phyloP scores from a whole-genome alignment of 441 rosid species.

The Codiaeum variegatum region DNA sequence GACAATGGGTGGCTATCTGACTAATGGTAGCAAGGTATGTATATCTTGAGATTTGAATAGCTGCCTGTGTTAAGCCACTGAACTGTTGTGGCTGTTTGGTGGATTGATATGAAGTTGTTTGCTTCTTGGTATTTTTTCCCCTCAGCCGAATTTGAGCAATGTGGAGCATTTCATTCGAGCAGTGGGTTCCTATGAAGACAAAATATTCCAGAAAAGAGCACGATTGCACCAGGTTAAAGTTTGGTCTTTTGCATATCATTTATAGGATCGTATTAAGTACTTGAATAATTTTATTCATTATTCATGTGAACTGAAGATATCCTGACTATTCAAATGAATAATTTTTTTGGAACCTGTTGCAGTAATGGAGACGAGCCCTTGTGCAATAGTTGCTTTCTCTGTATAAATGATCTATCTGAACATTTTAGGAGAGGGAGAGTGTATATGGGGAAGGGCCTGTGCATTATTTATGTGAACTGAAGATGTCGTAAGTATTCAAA shows the following conservation, averaged over 20 bases:
- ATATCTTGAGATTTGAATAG: conserved; percentile 9
- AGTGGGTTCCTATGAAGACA: conserved; percentile 79
- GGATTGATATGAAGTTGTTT: conserved; percentile 17
- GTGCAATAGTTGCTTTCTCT: neutral
- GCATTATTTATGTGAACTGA: no score
- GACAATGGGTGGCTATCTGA: conserved; percentile 61
- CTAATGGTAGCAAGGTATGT: conserved; percentile 71
- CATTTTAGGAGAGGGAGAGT: neutral
- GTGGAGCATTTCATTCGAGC: conserved; percentile 91
- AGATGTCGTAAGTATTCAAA: neutral
- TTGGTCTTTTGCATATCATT: neutral
- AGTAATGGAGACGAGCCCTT: neutral
- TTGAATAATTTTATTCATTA: neutral
- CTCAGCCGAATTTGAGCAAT: conserved; percentile 64
- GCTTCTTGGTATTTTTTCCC: conserved; percentile 16
- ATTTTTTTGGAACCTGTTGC: neutral
- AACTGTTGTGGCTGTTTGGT: conserved; percentile 12
- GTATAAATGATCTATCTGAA: neutral
- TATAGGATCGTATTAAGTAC: neutral
- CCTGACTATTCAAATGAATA: neutral
- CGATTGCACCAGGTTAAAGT: conserved; percentile 60
- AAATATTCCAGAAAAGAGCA: conserved; percentile 84
- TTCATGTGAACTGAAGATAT: neutral
- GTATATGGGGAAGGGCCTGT: neutral
- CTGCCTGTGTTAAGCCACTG: conserved; percentile 8